Evolutionary conservation across 495 filamentous ascomycete species (phyloP), one percentile per base, ranked within the genome.

Genomic region (Parathielavia hyrcaniae): DNA sequence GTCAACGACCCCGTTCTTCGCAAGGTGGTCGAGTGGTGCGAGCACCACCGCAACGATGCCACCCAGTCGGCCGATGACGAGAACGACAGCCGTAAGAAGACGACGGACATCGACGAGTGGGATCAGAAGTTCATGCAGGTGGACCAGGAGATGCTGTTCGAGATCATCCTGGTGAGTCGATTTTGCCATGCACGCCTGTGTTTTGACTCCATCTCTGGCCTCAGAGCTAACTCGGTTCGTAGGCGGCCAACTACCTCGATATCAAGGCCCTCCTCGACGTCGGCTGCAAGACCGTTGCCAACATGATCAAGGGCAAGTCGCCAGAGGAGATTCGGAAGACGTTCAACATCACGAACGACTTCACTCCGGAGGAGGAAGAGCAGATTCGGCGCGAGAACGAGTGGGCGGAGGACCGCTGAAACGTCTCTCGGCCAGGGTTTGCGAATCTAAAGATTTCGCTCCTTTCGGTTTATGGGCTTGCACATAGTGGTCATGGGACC

Each of bases 81-180:
- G 59, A 86, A 90, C 62, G 93, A 98, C 68, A 87, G 81, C 39
- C 89, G 95, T 61, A 96, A 96, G 80, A 96, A 96, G 83, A 95
- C 90, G 0, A 97, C 93, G 20, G 93, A 97, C 52, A 98, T 98
- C 65, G 93, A 97, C 41, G 93, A 98, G 75, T 98, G 93, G 93
- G 93, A 98, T 64, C 93, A 97, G 73, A 98, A 98, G 71, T 98
- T 97, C 71, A 98, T 97, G 93, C 93, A 97, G 74, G 93, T 98
- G 10, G 93, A 98, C 69, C 93, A 98, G 69, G 93, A 98, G 75
- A 96, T 98, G 93, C 82, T 98, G 1, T 98, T 98, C 61, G 93
- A 98, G 78, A 97, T 98, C 68, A 98, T 98, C 61, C 78, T 98
- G 32, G 91, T 95, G 82, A 50, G 88, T 82, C 32, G 7, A 17